These are phyloP conservation scores for Trichoderma parareesei DNA, from an alignment of 495 filamentous ascomycete species.

Conservation along the genomic window DNA sequence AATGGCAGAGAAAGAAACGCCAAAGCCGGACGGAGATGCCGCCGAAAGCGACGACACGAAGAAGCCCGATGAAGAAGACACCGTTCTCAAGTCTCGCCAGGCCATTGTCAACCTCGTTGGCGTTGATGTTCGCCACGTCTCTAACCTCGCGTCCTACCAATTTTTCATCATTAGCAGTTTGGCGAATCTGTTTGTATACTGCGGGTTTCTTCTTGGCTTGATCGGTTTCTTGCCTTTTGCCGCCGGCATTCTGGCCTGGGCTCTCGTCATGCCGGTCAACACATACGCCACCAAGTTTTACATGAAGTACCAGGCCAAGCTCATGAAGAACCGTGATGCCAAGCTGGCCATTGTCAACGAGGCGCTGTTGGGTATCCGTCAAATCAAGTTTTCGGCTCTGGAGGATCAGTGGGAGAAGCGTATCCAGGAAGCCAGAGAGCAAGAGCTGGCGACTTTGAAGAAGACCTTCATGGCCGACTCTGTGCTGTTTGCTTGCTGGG, in stretches of 20 bases:
- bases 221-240: conserved; percentile 66
- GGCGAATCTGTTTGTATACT: conserved; percentile 55
- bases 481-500: conserved; percentile 57
- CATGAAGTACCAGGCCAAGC: conserved; percentile 52
- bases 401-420: conserved; percentile 73
- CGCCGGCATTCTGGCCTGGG: conserved; percentile 57
- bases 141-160: conserved; percentile 60
- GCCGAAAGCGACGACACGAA: conserved; percentile 20
- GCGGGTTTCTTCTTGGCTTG: conserved; percentile 55
- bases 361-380: conserved; percentile 72
- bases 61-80: conserved; percentile 26
- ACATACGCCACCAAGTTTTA: conserved; percentile 61
- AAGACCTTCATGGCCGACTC: conserved; percentile 52
- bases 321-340: conserved; percentile 74
- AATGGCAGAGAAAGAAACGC: conserved; percentile 32
- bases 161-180: conserved; percentile 55
- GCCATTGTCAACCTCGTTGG: conserved; percentile 71
- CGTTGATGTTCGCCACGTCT: conserved; percentile 66
- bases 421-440: conserved; percentile 55
- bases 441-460: conserved; percentile 61
- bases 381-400: conserved; percentile 84
- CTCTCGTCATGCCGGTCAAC: conserved; percentile 61
- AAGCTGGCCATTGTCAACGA: conserved; percentile 76
- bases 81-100: conserved; percentile 32
- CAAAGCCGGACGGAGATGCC: conserved; percentile 21